Base-by-base conservation (phyloP, 108 stramenopile genomes). In the Parietichytrium sp. region DNA sequence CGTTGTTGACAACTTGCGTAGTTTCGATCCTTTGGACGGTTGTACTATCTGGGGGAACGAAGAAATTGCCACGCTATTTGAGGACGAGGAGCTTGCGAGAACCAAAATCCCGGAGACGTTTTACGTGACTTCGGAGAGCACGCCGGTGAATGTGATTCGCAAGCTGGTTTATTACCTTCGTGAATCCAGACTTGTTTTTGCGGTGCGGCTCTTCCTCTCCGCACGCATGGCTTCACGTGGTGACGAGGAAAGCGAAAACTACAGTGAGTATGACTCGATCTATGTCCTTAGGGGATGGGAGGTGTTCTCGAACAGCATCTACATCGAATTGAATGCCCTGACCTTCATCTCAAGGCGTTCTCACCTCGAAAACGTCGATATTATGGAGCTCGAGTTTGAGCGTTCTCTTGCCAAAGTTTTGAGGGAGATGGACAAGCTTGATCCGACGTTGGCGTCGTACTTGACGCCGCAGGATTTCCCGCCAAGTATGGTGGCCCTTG, bases 221-320 rank as follows among this genome's bases (percentile, higher is more conserved):
- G 61, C 61, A 25, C 61, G 61, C 38, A 72, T 72, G 61, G 61
- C 61, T 15, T 72, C 61, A 42, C 61, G 61, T 20, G 61, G 61
- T 15, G 16, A 45, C n/a, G 38, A 25, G 20, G 61, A 72, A n/a
- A 42, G 61, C 2, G 20, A 72, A 16, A 42, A 42, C 33, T 72
- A 72, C 42, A 42, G 36, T 3, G 61, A 72, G 20, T 10, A 25
- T 10, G 61, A 72, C 33, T 33, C 38, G n/a, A 25, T 36, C 33
- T 16, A 45, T 25, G 36, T 16, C 15, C 61, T 33, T 2, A 12
- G 29, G 10, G 61, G 61, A 6, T 72, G 61, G 61, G 61, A 72
- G 42, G 38, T 72, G 10, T 72, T 72, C 20, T n/a, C 0, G 38
- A 45, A 72, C 38, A n/a, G 38, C 0, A 42, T 72, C n/a, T 72